phyloP scores from a whole-genome alignment of 2,329 filamentous ascomycete genomes.

The Chaetomium globosum region DNA sequence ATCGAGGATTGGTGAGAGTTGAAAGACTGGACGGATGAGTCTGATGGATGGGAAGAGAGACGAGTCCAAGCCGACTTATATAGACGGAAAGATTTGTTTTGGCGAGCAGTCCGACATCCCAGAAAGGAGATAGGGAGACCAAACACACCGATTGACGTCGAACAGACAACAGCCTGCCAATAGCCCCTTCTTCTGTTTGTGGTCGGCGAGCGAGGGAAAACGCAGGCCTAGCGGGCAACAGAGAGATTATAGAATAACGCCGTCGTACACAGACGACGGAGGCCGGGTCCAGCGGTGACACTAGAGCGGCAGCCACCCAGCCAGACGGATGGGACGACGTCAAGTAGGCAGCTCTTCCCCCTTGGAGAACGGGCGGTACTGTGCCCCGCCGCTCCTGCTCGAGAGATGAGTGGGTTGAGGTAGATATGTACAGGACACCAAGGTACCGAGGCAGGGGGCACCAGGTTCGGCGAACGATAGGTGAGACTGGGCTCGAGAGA shows the following conservation, averaged over 20 bases:
- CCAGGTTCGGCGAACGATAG: background rate
- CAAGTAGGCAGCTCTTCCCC: background rate
- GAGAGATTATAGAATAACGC: background rate
- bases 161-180: slow-evolving; percentile 13
- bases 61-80: slow-evolving; percentile 8
- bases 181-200: slow-evolving; percentile 7
- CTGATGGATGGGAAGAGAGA: background rate
- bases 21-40: background rate
- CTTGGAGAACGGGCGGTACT: background rate
- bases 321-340: background rate
- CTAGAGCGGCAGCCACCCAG: slow-evolving; percentile 22
- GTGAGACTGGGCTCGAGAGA: background rate
- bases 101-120: background rate
- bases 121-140: background rate
- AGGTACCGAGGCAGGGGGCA: background rate
- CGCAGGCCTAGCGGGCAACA: slow-evolving; percentile 14
- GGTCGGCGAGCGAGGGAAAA: slow-evolving; percentile 13
- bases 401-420: background rate
- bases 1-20: background rate
- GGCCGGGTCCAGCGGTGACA: slow-evolving; percentile 13
- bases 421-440: background rate
- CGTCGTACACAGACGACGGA: slow-evolving; percentile 10
- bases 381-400: slow-evolving; percentile 2
- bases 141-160: slow-evolving; percentile 4
- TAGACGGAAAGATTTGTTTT: background rate